Conservation (phyloP, 164 flowering plant genomes). For the Annona cherimola region DNA sequence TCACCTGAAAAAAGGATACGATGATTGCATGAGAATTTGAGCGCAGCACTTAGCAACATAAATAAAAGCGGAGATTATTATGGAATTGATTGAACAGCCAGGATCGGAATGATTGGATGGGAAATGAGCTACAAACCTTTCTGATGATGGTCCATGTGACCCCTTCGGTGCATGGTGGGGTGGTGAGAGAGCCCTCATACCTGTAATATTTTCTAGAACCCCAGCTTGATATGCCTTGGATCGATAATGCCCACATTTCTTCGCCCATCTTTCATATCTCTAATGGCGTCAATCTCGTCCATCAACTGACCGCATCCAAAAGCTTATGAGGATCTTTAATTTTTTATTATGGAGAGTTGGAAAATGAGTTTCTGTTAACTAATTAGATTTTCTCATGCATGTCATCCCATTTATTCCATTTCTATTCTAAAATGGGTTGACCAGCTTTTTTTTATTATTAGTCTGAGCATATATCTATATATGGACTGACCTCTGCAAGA, state of each 20-base stretch:
- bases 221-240: slow-evolving; percentile 13
- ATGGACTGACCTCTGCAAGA: slow-evolving; percentile 30
- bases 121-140: slow-evolving; percentile 12
- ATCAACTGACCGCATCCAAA: slow-evolving; percentile 8
- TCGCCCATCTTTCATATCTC: not conserved
- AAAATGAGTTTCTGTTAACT: not conserved
- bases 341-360: too few relatives aligned
- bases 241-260: slow-evolving; percentile 9
- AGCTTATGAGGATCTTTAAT: not conserved
- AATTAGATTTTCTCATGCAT: not conserved
- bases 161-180: slow-evolving; percentile 28
- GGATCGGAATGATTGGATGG: not conserved
- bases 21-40: not conserved
- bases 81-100: not conserved
- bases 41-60: not conserved
- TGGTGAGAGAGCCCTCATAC: slow-evolving; percentile 28
- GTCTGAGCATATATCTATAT: too few relatives aligned
- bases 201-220: slow-evolving; percentile 20
- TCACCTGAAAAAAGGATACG: slow-evolving; percentile 10
- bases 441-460: not conserved
- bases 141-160: slow-evolving; percentile 23
- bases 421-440: not conserved
- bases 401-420: not conserved
- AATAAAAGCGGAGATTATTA: not conserved
- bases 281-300: not conserved